These are phyloP conservation scores for Hyaloperonospora arabidopsidis DNA, from an alignment of 352 stramenopile species.

Conservation along the genomic window DNA sequence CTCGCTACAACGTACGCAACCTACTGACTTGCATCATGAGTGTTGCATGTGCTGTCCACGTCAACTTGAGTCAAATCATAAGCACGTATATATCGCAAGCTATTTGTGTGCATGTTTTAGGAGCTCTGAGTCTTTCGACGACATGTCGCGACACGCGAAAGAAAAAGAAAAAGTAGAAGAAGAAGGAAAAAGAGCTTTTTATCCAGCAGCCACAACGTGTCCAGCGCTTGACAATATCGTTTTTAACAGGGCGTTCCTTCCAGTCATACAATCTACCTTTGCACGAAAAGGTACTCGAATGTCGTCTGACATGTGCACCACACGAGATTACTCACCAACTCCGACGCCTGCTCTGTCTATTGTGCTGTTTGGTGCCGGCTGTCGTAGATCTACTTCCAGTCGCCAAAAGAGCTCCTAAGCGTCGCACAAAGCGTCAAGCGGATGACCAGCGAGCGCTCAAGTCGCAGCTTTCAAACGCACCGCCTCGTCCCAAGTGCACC, in stretches of 20 bases:
- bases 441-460: slow-evolving; percentile 17
- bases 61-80: no score
- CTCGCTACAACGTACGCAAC: no score
- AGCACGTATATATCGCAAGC: no score
- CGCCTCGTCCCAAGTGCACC: slow-evolving; percentile 26
- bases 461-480: slow-evolving; percentile 29
- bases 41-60: no score
- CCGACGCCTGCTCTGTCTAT: slow-evolving; percentile 15
- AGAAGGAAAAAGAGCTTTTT: background rate
- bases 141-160: background rate
- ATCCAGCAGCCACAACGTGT: no score
- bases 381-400: slow-evolving; percentile 5
- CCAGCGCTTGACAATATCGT: no score
- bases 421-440: slow-evolving; percentile 1
- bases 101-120: no score
- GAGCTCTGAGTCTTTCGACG: no score
- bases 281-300: slow-evolving; percentile 16
- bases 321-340: slow-evolving; percentile 5
- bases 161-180: background rate
- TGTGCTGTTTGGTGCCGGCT: slow-evolving; percentile 2
- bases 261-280: slow-evolving; percentile 1
- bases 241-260: no score
- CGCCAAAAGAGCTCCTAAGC: background rate
- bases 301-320: slow-evolving; percentile 6
- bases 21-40: no score